Percentiles rank a stretch among this genome's conserved stretches.
Conservation (phyloP, 345 rosid species). For the Trapa bicornis region DNA sequence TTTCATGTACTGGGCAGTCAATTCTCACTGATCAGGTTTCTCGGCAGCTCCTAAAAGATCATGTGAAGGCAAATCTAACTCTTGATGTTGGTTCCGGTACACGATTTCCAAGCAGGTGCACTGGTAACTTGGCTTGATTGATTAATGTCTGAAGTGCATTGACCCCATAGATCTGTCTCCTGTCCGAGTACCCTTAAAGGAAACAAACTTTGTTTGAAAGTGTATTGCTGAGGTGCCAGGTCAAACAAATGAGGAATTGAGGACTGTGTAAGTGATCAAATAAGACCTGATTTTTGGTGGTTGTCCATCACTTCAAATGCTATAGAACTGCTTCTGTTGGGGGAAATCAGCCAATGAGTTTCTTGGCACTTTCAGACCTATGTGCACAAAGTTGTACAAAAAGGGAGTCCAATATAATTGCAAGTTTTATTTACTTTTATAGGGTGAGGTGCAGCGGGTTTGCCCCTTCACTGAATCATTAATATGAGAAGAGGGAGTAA, state of each 20-base stretch:
- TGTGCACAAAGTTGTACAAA: background rate
- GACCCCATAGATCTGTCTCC: background rate
- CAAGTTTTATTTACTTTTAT: background rate
- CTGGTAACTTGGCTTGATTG: conserved; percentile 6
- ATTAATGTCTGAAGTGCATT: background rate
- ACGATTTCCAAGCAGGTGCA: conserved; percentile 21
- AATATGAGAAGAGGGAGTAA: background rate
- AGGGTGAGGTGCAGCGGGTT: background rate
- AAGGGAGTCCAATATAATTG: background rate
- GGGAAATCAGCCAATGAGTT: background rate
- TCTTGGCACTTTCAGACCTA: background rate
- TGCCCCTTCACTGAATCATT: background rate
- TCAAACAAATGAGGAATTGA: background rate
- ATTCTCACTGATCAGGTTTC: conserved; percentile 45
- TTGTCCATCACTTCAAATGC: conserved; percentile 3
- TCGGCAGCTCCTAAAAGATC: conserved; percentile 41
- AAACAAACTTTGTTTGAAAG: background rate
- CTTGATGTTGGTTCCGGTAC: conserved; percentile 37
- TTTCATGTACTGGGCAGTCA: conserved; percentile 32
- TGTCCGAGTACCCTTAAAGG: background rate
- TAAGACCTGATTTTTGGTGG: background rate
- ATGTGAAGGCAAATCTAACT: conserved; percentile 22
- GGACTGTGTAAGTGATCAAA: background rate
- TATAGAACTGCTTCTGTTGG: background rate
- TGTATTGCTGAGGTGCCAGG: background rate